These are phyloP conservation scores for Blastomyces silverae DNA, from an alignment of 2,329 filamentous ascomycete species.

Conservation along the genomic window DNA sequence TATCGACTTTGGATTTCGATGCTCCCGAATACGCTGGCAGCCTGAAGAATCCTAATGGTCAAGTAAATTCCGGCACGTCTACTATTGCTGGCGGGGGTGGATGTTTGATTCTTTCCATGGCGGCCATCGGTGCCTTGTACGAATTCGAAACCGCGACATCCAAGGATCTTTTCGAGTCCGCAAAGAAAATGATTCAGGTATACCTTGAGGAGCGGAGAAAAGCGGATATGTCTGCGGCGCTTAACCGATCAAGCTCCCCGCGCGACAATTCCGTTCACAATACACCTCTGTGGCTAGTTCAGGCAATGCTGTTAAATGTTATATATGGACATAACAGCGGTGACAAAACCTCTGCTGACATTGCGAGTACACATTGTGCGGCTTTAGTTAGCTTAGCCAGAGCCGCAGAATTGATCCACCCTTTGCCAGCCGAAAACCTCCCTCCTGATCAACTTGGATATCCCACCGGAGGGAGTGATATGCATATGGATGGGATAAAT, in stretches of 20 bases:
- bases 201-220: slow-evolving; percentile 89
- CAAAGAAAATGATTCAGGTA: slow-evolving; percentile 90
- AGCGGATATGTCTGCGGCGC: slow-evolving; percentile 63
- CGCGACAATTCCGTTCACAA: slow-evolving; percentile 61
- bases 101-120: slow-evolving; percentile 81
- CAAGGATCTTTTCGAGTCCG: slow-evolving; percentile 80
- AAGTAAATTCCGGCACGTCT: slow-evolving; percentile 47
- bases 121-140: slow-evolving; percentile 78
- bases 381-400: slow-evolving; percentile 85
- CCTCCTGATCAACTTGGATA: slow-evolving; percentile 38
- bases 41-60: slow-evolving; percentile 51
- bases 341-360: slow-evolving; percentile 83
- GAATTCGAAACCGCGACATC: slow-evolving; percentile 75
- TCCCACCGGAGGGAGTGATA: slow-evolving; percentile 48
- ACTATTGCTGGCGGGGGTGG: slow-evolving; percentile 67
- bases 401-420: slow-evolving; percentile 66
- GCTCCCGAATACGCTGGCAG: slow-evolving; percentile 59
- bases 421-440: slow-evolving; percentile 35
- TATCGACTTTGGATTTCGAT: slow-evolving; percentile 87
- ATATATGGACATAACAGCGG: slow-evolving; percentile 93
- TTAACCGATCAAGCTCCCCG: slow-evolving; percentile 45
- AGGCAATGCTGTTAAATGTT: slow-evolving; percentile 93
- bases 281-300: slow-evolving; percentile 86
- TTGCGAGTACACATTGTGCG: slow-evolving; percentile 85
- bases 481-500: slow-evolving; percentile 52